Base-by-base conservation (phyloP, 2,329 filamentous ascomycete genomes). In the Ceratocystis destructans region DNA sequence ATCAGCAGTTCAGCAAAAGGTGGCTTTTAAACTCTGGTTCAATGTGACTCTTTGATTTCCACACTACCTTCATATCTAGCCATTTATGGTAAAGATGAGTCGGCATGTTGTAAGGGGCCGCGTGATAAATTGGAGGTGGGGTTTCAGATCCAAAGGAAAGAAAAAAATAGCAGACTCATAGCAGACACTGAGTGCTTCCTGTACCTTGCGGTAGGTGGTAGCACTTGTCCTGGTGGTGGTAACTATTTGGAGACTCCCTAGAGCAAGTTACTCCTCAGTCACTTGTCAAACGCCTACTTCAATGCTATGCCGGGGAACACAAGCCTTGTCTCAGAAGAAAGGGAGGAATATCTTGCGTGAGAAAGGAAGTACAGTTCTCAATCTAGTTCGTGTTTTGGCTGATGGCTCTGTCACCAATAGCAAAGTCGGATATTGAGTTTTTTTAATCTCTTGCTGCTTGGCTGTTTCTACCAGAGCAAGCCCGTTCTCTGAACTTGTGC, bases 11-110 rank as follows among this genome's bases (percentile, higher is more conserved):
- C 48, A 28, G 15, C 48, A 53, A 53, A 53, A 25, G 25, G 8
- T 10, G 48, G 20, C 46, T 48, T 37, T 59, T 37, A 37, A 59
- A 59, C 25, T 33, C 28, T 37, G 55, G 55, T n/a, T 59, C 55
- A 33, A 37, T 59, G 48, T 53, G 48, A 53, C 48, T 53, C 48
- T 53, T 25, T 53, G 48, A 53, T 53, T 53, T 53, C 48, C 15
- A 25, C 15, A 28, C 28, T 10, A 25, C 48, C n/a, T 25, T 25
- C 8, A 53, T 15, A 53, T 53, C 48, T 25, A 53, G 48, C 48
- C 48, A 12, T 25, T 53, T 53, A 20, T 28, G 8, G 48, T n/a
- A 10, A 37, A n/a, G 25, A 25, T 59, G 55, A n/a, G 55, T 59
- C 31, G 55, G 55, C 12, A 59, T 59, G 10, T 59, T 37, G 55